Evolutionary conservation across 768 basidiomycete species (phyloP).

Genomic region (Tulasnella sp.): DNA sequence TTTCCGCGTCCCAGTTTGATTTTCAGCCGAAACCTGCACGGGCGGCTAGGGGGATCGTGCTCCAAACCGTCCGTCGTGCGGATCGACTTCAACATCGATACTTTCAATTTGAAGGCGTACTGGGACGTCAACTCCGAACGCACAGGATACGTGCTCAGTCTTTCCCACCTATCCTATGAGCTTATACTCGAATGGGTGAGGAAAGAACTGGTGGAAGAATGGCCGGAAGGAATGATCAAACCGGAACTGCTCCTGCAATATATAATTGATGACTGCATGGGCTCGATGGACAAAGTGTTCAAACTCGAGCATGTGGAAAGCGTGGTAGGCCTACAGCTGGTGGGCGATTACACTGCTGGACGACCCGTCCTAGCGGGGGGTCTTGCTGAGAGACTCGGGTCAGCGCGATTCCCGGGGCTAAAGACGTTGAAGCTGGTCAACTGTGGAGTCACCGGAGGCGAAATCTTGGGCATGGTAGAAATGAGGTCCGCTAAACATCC

Average conservation of each 20-base stretch:
- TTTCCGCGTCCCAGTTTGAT: too few species aligned
- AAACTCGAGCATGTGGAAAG: not conserved
- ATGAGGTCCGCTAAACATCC: too few species aligned
- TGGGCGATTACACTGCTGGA: not conserved
- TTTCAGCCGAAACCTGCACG: too few species aligned
- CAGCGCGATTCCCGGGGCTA: too few species aligned
- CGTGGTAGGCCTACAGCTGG: not conserved
- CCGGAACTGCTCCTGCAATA: not conserved
- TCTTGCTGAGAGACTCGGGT: not conserved
- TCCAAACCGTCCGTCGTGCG: too few species aligned
- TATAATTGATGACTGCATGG: not conserved
- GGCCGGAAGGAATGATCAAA: not conserved
- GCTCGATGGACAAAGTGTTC: not conserved
- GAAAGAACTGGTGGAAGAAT: not conserved
- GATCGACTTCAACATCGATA: too few species aligned
- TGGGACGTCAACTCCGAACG: not conserved
- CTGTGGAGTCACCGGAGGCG: too few species aligned
- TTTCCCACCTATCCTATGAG: not conserved
- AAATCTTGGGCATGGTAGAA: too few species aligned
- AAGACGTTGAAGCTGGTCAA: too few species aligned
- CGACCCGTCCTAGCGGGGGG: not conserved
- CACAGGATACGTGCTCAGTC: too few species aligned
- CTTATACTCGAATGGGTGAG: not conserved
- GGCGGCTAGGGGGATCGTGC: too few species aligned
- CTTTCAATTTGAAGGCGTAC: too few species aligned